Base-by-base conservation (phyloP, 2,329 filamentous ascomycete genomes). In the Zopfia rhizophila region DNA sequence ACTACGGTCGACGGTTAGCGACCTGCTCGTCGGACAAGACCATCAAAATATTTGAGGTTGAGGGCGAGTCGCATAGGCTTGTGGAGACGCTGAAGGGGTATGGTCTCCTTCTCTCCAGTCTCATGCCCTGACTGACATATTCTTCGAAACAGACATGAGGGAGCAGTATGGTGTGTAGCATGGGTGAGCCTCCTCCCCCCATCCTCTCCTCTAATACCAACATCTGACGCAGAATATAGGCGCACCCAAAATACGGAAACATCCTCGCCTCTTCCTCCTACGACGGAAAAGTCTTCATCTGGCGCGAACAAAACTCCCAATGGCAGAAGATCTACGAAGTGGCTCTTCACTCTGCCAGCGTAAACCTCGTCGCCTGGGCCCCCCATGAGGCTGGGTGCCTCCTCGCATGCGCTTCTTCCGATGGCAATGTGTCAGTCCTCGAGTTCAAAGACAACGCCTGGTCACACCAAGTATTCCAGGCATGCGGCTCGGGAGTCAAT, bases 31-130 rank as follows among this genome's bases (percentile, higher is more conserved):
- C 93, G 58, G 94, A 99, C 77, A 92, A 94, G 72, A 97, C 93
- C 35, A 96, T 99, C 80, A 97, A 97, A 80, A 97, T 99, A 70
- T 99, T 97, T 70, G 94, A 99, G 76, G 88, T 99, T 44, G 93
- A 97, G 67, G 91, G 91, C 66, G 92, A 97, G 63, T 84, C 88
- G 60, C 93, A 99, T 75, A 85, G 90, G 55, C 78, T 97, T 62
- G 84, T 90, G 23, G 93, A 97, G 78, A 99, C 94, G 18, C 79
- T 99, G 58, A 96, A 96, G 77, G 93, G 93, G 91, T 95, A 82
- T 66, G 78, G 68, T 14, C 12, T 32, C 19, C 24, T 14, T 27
- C 18, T 5, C n/a, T 37, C 6, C 16, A 24, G 3, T 5, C 16
- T 12, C 3, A 12, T 18, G 7, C 12, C 37, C 17, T n/a, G n/a